Evolutionary conservation across 345 rosid genomes (phyloP).

Genomic region (Kernera saxatilis): DNA sequence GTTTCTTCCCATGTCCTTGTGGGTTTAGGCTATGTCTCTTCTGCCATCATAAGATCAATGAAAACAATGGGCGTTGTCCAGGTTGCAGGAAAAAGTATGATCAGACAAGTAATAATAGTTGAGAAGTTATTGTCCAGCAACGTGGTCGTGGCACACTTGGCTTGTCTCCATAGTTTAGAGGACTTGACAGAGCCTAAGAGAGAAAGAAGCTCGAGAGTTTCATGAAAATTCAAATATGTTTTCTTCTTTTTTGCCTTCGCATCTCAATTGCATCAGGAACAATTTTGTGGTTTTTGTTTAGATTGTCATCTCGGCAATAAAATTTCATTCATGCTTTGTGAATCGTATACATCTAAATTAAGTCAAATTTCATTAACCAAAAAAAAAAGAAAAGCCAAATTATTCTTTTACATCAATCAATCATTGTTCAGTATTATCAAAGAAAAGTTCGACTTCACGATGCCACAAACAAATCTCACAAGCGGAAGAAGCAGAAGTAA

Average conservation of each 20-base stretch:
- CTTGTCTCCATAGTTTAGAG: slow-evolving; percentile 25
- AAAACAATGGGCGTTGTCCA: slow-evolving; percentile 39
- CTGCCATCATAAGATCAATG: slow-evolving; percentile 38
- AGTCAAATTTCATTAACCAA: too few relatives aligned
- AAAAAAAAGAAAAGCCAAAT: background rate
- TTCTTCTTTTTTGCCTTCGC: background rate
- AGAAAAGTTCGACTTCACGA: background rate
- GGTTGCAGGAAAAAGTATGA: slow-evolving; percentile 35
- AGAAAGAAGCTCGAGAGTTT: background rate
- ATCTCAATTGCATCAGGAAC: background rate
- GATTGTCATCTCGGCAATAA: slow-evolving; percentile 11
- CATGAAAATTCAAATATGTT: background rate
- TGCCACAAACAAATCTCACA: slow-evolving; percentile 9
- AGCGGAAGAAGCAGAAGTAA: background rate
- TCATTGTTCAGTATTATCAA: background rate
- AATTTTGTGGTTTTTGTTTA: background rate
- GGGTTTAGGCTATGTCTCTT: slow-evolving; percentile 42
- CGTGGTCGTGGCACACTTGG: background rate
- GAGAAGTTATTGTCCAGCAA: slow-evolving; percentile 20
- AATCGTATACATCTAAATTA: background rate
- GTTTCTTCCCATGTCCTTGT: slow-evolving; percentile 40
- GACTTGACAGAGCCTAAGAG: slow-evolving; percentile 25
- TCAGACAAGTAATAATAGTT: background rate
- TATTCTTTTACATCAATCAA: background rate
- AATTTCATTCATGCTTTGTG: background rate